Conservation (phyloP, 192 early-diverging fungal genomes). For the Coemansia biformis region DNA sequence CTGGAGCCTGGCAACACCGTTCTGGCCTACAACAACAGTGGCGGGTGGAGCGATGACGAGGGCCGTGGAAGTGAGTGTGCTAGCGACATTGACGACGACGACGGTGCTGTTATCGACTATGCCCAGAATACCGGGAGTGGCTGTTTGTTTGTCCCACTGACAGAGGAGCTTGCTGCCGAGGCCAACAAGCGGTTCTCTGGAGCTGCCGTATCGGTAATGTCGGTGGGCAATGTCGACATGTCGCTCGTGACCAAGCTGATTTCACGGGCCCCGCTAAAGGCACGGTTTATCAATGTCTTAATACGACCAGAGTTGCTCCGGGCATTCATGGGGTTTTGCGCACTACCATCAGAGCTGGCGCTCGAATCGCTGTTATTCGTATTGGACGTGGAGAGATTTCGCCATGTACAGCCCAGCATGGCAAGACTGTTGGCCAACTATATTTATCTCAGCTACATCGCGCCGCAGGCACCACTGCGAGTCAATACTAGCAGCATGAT, state of each 20-base stretch:
- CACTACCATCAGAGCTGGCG: conserved; percentile 59
- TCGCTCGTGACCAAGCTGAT: conserved; percentile 12
- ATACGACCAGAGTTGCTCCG: conserved; percentile 22
- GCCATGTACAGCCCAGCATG: conserved; percentile 49
- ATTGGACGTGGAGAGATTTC: conserved; percentile 77
- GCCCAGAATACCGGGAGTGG: not conserved
- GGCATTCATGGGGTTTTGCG: conserved; percentile 46
- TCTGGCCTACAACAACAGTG: too few relatives aligned
- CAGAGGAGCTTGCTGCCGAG: not conserved
- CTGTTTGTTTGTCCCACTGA: conserved; percentile 9
- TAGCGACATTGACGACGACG: too few relatives aligned
- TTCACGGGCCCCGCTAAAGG: conserved; percentile 38
- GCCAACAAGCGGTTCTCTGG: too few relatives aligned
- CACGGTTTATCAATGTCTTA: conserved; percentile 49
- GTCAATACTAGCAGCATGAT: conserved; percentile 70
- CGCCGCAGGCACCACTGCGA: conserved; percentile 58
- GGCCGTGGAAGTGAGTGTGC: too few relatives aligned
- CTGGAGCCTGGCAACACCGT: too few relatives aligned
- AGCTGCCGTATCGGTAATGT: conserved; percentile 1
- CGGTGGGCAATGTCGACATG: conserved; percentile 11
- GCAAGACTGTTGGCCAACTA: conserved; percentile 56
- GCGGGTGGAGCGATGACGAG: too few relatives aligned
- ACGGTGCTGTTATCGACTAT: conserved; percentile 11
- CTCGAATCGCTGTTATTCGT: conserved; percentile 80
- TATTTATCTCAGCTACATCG: conserved; percentile 75